Evolutionary conservation across 306 rosid genomes (phyloP).

Genomic region (Ormosia emarginata): DNA sequence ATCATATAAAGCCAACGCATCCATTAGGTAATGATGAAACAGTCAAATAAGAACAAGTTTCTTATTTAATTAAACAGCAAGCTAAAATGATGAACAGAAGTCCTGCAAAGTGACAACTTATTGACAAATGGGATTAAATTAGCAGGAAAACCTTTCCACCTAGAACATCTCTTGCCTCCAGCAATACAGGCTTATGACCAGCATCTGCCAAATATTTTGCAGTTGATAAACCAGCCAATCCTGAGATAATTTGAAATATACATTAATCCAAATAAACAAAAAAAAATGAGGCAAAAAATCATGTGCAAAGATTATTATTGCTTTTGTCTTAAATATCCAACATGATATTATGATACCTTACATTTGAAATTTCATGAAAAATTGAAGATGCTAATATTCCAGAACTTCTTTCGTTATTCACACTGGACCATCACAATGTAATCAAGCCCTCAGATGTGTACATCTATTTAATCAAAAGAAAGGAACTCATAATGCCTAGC

Average conservation of each 20-base stretch:
- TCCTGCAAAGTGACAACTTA: constrained; percentile 4
- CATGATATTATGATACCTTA: not conserved
- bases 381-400: not conserved
- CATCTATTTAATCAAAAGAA: not conserved
- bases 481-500: not conserved
- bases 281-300: not conserved
- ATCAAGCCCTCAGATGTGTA: not conserved
- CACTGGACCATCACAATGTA: not conserved
- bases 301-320: not conserved
- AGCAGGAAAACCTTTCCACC: constrained; percentile 90
- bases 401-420: not conserved
- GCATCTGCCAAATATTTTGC: constrained; percentile 99
- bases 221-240: constrained; percentile 93
- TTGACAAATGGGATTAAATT: constrained; percentile 21
- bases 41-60: not conserved
- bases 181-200: constrained; percentile 84
- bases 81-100: constrained; percentile 11
- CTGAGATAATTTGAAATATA: constrained; percentile 39
- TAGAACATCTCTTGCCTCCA: constrained; percentile 94
- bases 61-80: not conserved
- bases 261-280: not conserved
- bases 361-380: constrained; percentile 1
- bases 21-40: not conserved
- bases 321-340: not conserved
- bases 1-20: not conserved